Evolutionary conservation across 805 yeast species (phyloP).

Genomic region (Candida ulmi): DNA sequence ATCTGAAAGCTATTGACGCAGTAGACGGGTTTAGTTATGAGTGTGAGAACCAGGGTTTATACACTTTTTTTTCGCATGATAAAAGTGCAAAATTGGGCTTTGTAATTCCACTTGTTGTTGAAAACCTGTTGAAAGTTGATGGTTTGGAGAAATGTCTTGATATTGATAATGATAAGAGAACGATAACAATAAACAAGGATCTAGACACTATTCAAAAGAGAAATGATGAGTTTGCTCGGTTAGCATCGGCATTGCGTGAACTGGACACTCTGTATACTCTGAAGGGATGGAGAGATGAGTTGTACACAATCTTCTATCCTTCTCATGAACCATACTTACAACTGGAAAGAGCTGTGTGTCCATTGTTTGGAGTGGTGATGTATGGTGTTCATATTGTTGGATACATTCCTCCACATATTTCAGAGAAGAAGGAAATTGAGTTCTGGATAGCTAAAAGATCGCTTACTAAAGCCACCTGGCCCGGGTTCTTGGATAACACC

Average conservation of each 20-base stretch:
- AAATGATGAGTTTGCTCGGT: slow-evolving; percentile 31
- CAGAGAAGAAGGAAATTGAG: slow-evolving; percentile 36
- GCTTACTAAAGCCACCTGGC: slow-evolving; percentile 75
- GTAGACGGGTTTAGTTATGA: slow-evolving; percentile 23
- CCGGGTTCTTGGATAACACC: slow-evolving; percentile 87
- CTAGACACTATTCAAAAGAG: slow-evolving; percentile 37
- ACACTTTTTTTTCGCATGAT: slow-evolving; percentile 14
- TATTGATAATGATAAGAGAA: slow-evolving; percentile 15
- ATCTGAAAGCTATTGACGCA: slow-evolving; percentile 10
- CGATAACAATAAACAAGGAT: slow-evolving; percentile 24
- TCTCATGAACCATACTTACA: slow-evolving; percentile 51
- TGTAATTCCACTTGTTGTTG: slow-evolving; percentile 10
- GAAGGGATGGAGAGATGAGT: slow-evolving; percentile 83
- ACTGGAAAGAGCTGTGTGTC: slow-evolving; percentile 78
- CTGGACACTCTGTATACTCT: slow-evolving; percentile 32
- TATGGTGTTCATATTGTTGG: slow-evolving; percentile 91
- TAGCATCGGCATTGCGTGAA: slow-evolving; percentile 39
- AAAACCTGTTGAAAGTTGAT: slow-evolving; percentile 4
- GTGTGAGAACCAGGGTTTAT: slow-evolving; percentile 1
- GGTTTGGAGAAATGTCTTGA: no score
- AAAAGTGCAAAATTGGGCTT: slow-evolving; percentile 10
- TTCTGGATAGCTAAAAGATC: slow-evolving; percentile 88
- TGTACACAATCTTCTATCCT: slow-evolving; percentile 65
- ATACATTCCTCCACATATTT: slow-evolving; percentile 43
- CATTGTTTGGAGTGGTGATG: slow-evolving; percentile 78